These are phyloP conservation scores for Phialophora expanda DNA, from an alignment of 2,329 filamentous ascomycete genomes.

Conservation along the genomic window DNA sequence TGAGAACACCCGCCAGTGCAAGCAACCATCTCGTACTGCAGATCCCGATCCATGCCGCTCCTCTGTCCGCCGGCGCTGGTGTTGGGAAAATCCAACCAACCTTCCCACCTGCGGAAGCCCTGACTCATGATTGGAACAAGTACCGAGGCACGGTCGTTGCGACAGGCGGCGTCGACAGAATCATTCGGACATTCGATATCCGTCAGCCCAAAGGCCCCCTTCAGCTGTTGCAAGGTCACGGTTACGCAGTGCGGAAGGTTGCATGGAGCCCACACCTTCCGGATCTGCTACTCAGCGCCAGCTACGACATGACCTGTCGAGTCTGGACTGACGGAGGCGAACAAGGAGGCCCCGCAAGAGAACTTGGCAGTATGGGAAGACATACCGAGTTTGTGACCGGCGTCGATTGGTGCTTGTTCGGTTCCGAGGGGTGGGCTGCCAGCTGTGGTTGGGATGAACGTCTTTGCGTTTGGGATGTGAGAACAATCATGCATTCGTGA, in stretches of 20 bases:
- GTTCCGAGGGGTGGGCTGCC: constrained; percentile 92
- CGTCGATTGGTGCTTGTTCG: constrained; percentile 97
- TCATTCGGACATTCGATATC: constrained; percentile 89
- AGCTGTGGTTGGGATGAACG: constrained; percentile 94
- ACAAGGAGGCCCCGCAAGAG: constrained; percentile 50
- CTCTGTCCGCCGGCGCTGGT: constrained; percentile 37
- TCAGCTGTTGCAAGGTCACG: constrained; percentile 78
- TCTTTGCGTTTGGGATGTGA: constrained; percentile 89
- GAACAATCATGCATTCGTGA: constrained; percentile 59
- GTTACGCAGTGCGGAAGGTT: constrained; percentile 84
- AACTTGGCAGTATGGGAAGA: constrained; percentile 84
- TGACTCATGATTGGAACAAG: constrained; percentile 99
- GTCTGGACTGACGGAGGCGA: constrained; percentile 84
- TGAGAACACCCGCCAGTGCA: constrained; percentile 81
- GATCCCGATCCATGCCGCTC: constrained; percentile 77
- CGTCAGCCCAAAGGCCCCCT: constrained; percentile 76
- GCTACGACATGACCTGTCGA: constrained; percentile 97
- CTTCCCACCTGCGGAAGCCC: constrained; percentile 74
- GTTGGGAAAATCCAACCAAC: constrained; percentile 42
- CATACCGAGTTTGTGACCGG: constrained; percentile 97
- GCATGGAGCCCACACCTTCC: constrained; percentile 94
- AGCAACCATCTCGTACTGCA: constrained; percentile 84
- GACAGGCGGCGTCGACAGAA: constrained; percentile 84
- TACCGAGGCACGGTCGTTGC: constrained; percentile 85
- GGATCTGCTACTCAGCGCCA: constrained; percentile 83